Evolutionary conservation across 768 basidiomycete genomes (phyloP).

Genomic region (Coprinellus aureogranulatus): DNA sequence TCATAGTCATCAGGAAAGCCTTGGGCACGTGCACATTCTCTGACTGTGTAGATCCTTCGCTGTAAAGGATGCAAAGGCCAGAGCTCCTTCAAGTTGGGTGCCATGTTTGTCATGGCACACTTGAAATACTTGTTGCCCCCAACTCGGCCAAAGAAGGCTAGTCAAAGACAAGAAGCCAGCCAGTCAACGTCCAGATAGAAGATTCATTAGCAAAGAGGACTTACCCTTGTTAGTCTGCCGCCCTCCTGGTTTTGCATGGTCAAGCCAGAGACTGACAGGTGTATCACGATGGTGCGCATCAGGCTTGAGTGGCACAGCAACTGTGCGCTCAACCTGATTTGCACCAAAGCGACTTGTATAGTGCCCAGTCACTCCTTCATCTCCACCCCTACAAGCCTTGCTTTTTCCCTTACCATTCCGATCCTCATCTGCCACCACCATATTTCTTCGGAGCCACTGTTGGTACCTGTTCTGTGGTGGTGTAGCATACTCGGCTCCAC

Average conservation of each 20-base stretch:
- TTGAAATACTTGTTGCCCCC: conserved; percentile 52
- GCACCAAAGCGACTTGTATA: conserved; percentile 46
- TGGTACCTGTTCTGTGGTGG: conserved; percentile 49
- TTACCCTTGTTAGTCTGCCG: conserved; percentile 25
- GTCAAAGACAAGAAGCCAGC: neutral
- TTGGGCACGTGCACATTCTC: conserved; percentile 71
- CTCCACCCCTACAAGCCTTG: neutral
- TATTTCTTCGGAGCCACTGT: conserved; percentile 26
- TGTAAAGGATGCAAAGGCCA: conserved; percentile 59
- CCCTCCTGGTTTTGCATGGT: conserved; percentile 26
- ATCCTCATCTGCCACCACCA: conserved; percentile 16
- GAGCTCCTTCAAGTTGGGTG: conserved; percentile 49
- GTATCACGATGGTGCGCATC: conserved; percentile 43
- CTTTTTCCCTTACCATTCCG: conserved; percentile 21
- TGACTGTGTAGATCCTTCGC: conserved; percentile 65
- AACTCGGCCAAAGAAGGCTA: conserved; percentile 58
- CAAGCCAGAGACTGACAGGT: conserved; percentile 37
- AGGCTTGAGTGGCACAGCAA: conserved; percentile 51
- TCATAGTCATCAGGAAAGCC: conserved; percentile 73
- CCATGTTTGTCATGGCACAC: conserved; percentile 59
- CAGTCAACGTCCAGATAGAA: neutral
- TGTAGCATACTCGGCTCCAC: conserved; percentile 39
- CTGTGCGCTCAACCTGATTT: conserved; percentile 51
- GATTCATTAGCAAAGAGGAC: conserved; percentile 1
- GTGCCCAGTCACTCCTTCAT: conserved; percentile 47